Evolutionary conservation across 176 grass and related monocot species (phyloP), one percentile per base, ranked within the genome.

Genomic region (Ananas comosus): DNA sequence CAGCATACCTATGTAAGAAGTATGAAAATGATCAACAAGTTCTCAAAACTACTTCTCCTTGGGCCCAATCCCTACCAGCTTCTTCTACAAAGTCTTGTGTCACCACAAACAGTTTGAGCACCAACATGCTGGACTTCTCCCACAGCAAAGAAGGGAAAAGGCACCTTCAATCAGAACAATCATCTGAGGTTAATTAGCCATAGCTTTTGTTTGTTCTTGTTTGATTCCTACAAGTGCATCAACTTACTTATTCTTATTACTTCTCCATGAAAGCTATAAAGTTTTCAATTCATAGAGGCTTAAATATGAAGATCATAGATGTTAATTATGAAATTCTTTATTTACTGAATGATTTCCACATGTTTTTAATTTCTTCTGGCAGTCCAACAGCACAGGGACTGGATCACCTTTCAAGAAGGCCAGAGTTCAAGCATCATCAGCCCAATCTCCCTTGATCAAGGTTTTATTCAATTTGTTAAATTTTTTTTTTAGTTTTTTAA

Each of bases 381-480:
- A 86, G 95, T 76, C 85, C 70, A 83, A 88, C 54, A 85, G 82
- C 78, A 87, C 79, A 84, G 47, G 69, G 79, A 90, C 80, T 80
- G 87, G 87, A 83, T 63, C 82, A 86, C 72, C 78, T 80, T 99
- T 91, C 77, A 99, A 94, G 90, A 99, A 94, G 87, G 90, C 95
- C 56, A 91, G 87, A 82, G 75, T 86, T 71, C 90, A 99, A 84
- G 81, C 82, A 71, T 71, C 81, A 25, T 79, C 80, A 63, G 67
- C 72, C 69, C 87, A 91, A 70, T 78, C 95, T 81, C 74, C 80
- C 82, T 71, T 42, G 4, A 42, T 94, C 18, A 99, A 99, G 95
- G 95, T 93, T 78, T 18, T 9, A 61, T 16, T 61, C 56, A n/a
- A n/a, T n/a, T n/a, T n/a, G n/a, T n/a, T n/a, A n/a, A n/a, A n/a